phyloP scores from a whole-genome alignment of 139 green algal genomes.

The Nannochloris sp. region DNA sequence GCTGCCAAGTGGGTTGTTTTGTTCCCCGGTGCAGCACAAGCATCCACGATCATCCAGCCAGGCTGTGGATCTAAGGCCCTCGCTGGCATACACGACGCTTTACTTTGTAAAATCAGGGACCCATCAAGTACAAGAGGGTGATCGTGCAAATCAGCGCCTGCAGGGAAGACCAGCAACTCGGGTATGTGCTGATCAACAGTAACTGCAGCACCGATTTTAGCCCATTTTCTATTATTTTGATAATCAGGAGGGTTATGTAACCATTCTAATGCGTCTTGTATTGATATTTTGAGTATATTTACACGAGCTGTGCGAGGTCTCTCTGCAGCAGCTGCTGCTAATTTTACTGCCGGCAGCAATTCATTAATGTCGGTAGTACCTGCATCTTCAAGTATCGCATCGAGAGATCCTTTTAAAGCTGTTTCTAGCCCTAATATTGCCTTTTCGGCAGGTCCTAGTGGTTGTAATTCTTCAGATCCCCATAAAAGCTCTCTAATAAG shows the following conservation, averaged over 20 bases:
- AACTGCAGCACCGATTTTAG: neutral
- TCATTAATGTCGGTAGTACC: conserved; percentile 7
- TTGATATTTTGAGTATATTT: conserved; percentile 59
- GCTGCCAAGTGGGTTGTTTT: conserved; percentile 92
- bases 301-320: conserved; percentile 55
- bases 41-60: conserved; percentile 81
- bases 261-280: conserved; percentile 48
- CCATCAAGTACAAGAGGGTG: conserved; percentile 72
- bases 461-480: conserved; percentile 41
- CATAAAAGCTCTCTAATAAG: conserved; percentile 72
- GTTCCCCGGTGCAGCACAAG: conserved; percentile 93
- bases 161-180: conserved; percentile 76
- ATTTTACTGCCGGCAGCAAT: conserved; percentile 11
- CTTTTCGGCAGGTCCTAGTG: conserved; percentile 45
- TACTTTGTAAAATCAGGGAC: conserved; percentile 68
- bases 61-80: conserved; percentile 64
- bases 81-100: conserved; percentile 84
- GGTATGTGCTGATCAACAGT: conserved; percentile 54
- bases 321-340: neutral
- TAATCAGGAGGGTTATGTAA: conserved; percentile 14
- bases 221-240: neutral
- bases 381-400: conserved; percentile 17
- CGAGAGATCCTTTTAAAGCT: conserved; percentile 10
- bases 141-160: conserved; percentile 80
- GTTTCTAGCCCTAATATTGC: conserved; percentile 35